Evolutionary conservation across 306 rosid genomes (phyloP).

Genomic region (Trifolium dubium): DNA sequence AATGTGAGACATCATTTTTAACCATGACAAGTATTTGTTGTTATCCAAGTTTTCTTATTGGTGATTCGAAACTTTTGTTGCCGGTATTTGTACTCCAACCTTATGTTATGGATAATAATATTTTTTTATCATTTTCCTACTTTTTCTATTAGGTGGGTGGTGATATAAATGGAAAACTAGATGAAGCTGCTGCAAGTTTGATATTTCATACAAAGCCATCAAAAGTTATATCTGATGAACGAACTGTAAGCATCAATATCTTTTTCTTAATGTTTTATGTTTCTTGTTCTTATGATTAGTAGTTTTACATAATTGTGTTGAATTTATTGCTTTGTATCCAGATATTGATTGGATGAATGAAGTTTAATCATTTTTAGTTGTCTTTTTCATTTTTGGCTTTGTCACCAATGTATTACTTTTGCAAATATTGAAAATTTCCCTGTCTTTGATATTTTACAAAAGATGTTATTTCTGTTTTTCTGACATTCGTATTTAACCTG

Average conservation of each 20-base stretch:
- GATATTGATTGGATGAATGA: constrained; percentile 30
- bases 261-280: constrained; percentile 33
- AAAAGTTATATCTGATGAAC: constrained; percentile 81
- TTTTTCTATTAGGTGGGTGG: constrained; percentile 69
- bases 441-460: constrained; percentile 7
- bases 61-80: constrained; percentile 1
- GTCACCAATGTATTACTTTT: constrained; percentile 7
- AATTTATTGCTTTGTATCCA: constrained; percentile 27
- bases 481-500: constrained; percentile 9
- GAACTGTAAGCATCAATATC: constrained; percentile 69
- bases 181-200: constrained; percentile 82
- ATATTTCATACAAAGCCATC: constrained; percentile 91
- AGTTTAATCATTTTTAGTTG: constrained; percentile 15
- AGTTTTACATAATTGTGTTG: constrained; percentile 17
- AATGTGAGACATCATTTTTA: constrained; percentile 3
- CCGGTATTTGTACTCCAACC: constrained; percentile 12
- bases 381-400: constrained; percentile 21
- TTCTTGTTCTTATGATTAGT: constrained; percentile 19
- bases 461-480: constrained; percentile 16
- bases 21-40: constrained; percentile 13
- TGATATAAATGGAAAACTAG: constrained; percentile 85
- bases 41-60: constrained; percentile 23
- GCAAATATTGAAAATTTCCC: not conserved
- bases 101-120: constrained; percentile 21
- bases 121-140: constrained; percentile 28